Conservation (phyloP, 345 rosid species). For the Eucalyptus cladocalyx region DNA sequence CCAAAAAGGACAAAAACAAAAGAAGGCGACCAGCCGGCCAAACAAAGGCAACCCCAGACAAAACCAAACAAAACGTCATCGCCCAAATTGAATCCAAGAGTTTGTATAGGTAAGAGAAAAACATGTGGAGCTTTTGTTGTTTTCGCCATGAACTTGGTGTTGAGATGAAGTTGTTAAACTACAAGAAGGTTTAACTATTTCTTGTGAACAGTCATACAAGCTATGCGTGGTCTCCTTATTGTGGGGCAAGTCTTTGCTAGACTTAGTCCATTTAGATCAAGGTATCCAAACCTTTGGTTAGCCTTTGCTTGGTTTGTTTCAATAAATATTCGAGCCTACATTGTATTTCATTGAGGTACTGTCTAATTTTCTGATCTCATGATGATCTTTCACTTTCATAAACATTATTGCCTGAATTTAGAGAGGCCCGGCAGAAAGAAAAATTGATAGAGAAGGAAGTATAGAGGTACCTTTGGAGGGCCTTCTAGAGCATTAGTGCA, state of each 20-base stretch:
- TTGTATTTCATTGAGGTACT: background rate
- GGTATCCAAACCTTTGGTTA: background rate
- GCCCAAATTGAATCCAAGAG: background rate
- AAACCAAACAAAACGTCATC: too few species aligned
- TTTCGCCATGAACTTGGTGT: background rate
- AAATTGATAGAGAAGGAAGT: background rate
- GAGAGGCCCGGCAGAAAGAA: background rate
- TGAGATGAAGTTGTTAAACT: background rate
- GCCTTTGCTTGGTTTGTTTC: background rate
- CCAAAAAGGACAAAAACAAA: too few species aligned
- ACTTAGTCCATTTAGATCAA: background rate
- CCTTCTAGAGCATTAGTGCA: constrained; percentile 75
- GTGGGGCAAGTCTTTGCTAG: background rate
- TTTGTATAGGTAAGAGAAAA: background rate
- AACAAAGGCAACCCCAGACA: too few species aligned
- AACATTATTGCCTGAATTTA: background rate
- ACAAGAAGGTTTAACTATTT: background rate
- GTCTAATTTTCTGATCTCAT: background rate
- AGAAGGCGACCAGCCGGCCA: too few species aligned
- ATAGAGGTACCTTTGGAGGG: constrained; percentile 51
- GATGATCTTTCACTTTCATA: background rate
- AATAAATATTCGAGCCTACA: background rate
- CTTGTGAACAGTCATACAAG: background rate
- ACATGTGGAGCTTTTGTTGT: background rate
- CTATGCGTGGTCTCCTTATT: background rate